phyloP scores from a whole-genome alignment of 257 asterid genomes.

The Verbena officinalis region DNA sequence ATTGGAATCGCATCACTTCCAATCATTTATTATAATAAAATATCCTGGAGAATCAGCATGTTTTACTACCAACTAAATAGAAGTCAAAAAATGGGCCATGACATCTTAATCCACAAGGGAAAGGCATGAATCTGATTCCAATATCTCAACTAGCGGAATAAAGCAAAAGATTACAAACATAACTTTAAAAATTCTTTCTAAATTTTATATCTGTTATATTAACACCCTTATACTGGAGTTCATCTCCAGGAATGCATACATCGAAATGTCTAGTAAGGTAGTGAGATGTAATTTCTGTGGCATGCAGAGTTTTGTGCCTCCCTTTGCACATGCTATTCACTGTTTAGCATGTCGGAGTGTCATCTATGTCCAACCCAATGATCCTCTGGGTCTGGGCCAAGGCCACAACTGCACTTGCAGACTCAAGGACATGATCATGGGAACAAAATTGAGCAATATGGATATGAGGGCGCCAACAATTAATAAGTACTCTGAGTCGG shows the following conservation, averaged over 20 bases:
- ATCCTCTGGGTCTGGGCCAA: slow-evolving; percentile 29
- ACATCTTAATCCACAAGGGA: slow-evolving; percentile 26
- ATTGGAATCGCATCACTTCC: background rate
- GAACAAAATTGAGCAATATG: slow-evolving; percentile 36
- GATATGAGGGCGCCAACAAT: slow-evolving; percentile 24
- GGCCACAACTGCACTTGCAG: slow-evolving; percentile 30
- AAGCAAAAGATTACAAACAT: slow-evolving; percentile 24
- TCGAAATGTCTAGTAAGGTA: slow-evolving; percentile 40
- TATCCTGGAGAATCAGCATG: slow-evolving; percentile 12
- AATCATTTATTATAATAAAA: slow-evolving; percentile 1
- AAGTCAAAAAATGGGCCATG: slow-evolving; percentile 11
- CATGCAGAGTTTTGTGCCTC: slow-evolving; percentile 32
- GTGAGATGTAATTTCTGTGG: slow-evolving; percentile 45
- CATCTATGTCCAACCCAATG: slow-evolving; percentile 18
- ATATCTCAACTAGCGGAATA: slow-evolving; percentile 18
- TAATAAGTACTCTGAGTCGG: slow-evolving; percentile 20
- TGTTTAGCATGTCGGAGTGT: slow-evolving; percentile 36
- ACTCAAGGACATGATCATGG: slow-evolving; percentile 30
- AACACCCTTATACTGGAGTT: slow-evolving; percentile 1
- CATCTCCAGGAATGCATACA: slow-evolving; percentile 22
- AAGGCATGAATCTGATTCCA: slow-evolving; percentile 40
- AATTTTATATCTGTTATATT: background rate
- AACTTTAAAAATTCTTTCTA: background rate
- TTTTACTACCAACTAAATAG: background rate
- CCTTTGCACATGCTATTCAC: slow-evolving; percentile 26